Evolutionary conservation across 2,329 filamentous ascomycete genomes (phyloP), one percentile per base, ranked within the genome.

Genomic region (Cadophora luteo-olivacea): DNA sequence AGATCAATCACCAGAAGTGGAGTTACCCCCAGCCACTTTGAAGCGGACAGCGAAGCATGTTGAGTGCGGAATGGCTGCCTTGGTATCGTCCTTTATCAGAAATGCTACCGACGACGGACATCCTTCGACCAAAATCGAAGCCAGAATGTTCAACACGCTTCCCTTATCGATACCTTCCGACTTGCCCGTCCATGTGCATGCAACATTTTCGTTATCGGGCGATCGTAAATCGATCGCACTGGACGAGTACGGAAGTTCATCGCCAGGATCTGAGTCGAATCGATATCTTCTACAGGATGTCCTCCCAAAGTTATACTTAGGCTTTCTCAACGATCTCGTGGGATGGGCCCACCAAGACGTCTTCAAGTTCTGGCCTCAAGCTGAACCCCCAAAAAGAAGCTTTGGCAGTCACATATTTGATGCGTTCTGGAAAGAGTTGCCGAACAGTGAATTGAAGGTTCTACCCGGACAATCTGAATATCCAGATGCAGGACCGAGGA

Each of bases 131-230:
- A n/a, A n/a, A n/a, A n/a, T n/a, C n/a, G n/a, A n/a, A n/a, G n/a
- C n/a, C 25, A 69, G 32, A 22, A 63, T 75, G 9, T 76, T 72
- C 41, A 75, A 65, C 33, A 72, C 68, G 3, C 70, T 76, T 6
- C 74, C 73, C 14, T 48, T 76, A n/a, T 64, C 71, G 6, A 63
- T 72, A 12, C 19, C 11, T 11, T 77, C 75, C 0, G 55, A 72
- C 49, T 70, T 78, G 0, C 76, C 76, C 2, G 70, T 78, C 2
- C 71, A 75, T 25, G 55, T 77, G n/a, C 75, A 78, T 55, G 76
- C 73, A 32, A 76, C 73, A n/a, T 78, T 78, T 55, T 69, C 63
- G 14, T 71, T 78, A 11, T 75, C 75, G 16, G 76, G 76, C 6
- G 77, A 78, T 49, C 70, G 77, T 14, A 70, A 69, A 38, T 74